Evolutionary conservation across 306 rosid genomes (phyloP).

Genomic region (Begonia peltatifolia): DNA sequence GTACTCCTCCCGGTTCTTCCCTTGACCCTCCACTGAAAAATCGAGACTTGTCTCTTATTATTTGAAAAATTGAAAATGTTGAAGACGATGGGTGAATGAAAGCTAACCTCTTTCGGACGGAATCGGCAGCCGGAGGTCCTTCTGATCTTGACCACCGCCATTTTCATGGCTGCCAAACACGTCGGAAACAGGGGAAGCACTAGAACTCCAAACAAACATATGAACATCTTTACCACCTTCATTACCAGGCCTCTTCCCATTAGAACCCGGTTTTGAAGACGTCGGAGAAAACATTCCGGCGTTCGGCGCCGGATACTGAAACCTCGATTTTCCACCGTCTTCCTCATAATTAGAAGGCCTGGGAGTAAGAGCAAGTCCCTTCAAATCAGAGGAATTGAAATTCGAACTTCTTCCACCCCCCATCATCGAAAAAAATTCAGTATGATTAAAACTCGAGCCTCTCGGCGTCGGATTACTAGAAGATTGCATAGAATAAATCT

Average conservation of each 20-base stretch:
- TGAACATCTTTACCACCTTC: constrained; percentile 60
- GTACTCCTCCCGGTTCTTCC: constrained; percentile 50
- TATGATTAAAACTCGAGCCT: constrained; percentile 77
- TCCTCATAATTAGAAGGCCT: constrained; percentile 59
- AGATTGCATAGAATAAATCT: constrained; percentile 74
- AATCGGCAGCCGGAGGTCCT: constrained; percentile 42
- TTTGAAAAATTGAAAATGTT: no score
- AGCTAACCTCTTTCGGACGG: constrained; percentile 61
- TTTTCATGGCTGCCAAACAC: constrained; percentile 62
- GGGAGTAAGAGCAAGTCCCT: constrained; percentile 54
- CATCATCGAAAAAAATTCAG: constrained; percentile 74
- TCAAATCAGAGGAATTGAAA: constrained; percentile 38
- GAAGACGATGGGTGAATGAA: no score
- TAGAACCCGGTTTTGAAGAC: constrained; percentile 17
- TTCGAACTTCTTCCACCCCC: constrained; percentile 48
- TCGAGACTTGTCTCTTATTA: no score
- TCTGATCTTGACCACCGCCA: constrained; percentile 39
- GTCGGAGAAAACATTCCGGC: constrained; percentile 76
- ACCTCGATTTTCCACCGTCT: constrained; percentile 40
- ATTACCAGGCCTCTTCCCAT: constrained; percentile 29
- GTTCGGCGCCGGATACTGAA: constrained; percentile 61
- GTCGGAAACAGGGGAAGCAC: constrained; percentile 71
- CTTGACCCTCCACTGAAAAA: constrained; percentile 36
- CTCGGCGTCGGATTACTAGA: constrained; percentile 70
- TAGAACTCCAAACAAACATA: constrained; percentile 89